A percentile compares a stretch with the other conserved stretches of the same genome.
phyloP scores from a whole-genome alignment of 345 rosid species.

The Barbarea vulgaris region DNA sequence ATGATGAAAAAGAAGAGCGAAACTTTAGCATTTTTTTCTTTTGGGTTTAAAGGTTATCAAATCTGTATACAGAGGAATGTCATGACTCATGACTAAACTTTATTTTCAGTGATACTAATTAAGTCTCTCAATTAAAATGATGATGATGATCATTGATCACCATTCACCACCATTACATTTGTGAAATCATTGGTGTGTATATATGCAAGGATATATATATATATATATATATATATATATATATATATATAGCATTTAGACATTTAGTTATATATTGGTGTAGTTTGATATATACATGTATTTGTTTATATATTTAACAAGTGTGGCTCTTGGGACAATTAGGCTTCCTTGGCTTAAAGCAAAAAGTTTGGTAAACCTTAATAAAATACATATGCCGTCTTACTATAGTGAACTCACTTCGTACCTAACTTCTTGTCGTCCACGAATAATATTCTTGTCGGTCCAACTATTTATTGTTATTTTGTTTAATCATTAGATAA shows the following conservation, averaged over 20 bases:
- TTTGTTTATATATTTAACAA: neutral
- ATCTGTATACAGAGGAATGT: neutral
- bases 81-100: neutral
- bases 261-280: neutral
- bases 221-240: too few relatives aligned
- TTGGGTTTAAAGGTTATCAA: neutral
- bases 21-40: neutral
- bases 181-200: neutral
- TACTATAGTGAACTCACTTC: constrained; percentile 18
- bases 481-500: neutral
- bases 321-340: too few relatives aligned
- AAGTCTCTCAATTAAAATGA: neutral
- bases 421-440: constrained; percentile 29
- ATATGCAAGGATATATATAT: neutral
- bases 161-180: neutral
- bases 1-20: neutral
- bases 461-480: neutral
- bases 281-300: neutral
- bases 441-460: constrained; percentile 1
- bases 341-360: too few relatives aligned
- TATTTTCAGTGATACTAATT: neutral
- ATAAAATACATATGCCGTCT: constrained; percentile 6
- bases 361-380: constrained; percentile 15
- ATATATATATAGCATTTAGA: too few relatives aligned
- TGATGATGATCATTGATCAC: neutral